Base-by-base conservation (phyloP, 2,329 filamentous ascomycete species). In the Balansia obtecta region DNA sequence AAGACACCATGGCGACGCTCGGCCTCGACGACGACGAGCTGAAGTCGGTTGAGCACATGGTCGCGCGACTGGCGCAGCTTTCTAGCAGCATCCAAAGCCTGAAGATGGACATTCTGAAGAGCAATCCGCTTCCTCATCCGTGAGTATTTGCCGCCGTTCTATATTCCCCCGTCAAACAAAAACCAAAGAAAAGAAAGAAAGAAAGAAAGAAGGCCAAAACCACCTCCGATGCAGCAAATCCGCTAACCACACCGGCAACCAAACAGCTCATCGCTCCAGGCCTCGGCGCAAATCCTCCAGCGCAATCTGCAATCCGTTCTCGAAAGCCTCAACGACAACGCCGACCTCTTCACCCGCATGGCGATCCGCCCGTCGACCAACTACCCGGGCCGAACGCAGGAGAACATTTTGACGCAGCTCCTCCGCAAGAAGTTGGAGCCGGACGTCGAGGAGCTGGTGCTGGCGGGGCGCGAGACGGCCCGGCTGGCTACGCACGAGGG, bases 391-490 rank as follows among this genome's bases (percentile, higher is more conserved):
- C 82, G 77, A 57, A 83, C 76, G 5, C 81, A 87, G 52, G 80
- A 85, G 63, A 68, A 65, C 46, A 73, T 87, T 4, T 74, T 91
- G 1, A 73, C 78, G 27, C 79, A 84, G 58, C 72, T 95, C 2
- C 71, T 94, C 33, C 83, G 88, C 39, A 94, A 93, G 68, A 93
- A 93, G 63, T 75, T 89, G 46, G 88, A 93, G 57, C 86, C 87
- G 0, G 75, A 79, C 22, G 82, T 89, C 16, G 86, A 90, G 62
- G 80, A 82, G 51, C 83, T 84, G 68, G 81, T 91, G 27, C 77
- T 80, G 20, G 71, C 80, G 48, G 84, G 82, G 1, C 76, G 78
- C 37, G 71, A 71, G 52, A 69, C 70, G 30, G 71, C 71, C 12
- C 61, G 58, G 15, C 56, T 62, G 27, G 64, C 61, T 4, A 73